phyloP scores from a whole-genome alignment of 2,329 filamentous ascomycete species.

The Aschersonia sp. region DNA sequence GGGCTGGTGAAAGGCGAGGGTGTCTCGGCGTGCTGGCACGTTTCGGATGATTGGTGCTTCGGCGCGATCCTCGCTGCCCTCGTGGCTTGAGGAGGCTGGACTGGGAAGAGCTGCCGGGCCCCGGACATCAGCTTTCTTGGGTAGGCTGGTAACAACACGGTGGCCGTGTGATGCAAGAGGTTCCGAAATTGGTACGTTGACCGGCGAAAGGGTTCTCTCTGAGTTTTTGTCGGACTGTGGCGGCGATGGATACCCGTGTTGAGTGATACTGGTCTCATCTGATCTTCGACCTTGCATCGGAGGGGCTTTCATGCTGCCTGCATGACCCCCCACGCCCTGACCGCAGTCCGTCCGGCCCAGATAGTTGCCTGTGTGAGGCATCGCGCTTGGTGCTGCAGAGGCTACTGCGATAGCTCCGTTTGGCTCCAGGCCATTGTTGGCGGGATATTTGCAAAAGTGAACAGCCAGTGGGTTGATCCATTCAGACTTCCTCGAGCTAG shows the following conservation, averaged over 20 bases:
- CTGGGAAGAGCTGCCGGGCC: constrained; percentile 21
- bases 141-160: constrained; percentile 10
- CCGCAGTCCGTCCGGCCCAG: constrained; percentile 26
- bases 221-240: constrained; percentile 19
- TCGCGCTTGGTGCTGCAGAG: background rate
- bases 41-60: constrained; percentile 29
- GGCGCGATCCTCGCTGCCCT: constrained; percentile 24
- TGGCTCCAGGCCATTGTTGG: constrained; percentile 3
- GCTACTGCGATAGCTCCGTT: background rate
- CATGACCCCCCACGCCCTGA: constrained; percentile 5
- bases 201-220: constrained; percentile 9
- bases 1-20: constrained; percentile 28
- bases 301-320: background rate
- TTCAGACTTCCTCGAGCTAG: constrained; percentile 18
- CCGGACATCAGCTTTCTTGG: constrained; percentile 12
- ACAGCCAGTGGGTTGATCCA: constrained; percentile 34
- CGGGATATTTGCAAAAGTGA: constrained; percentile 21
- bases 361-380: constrained; percentile 18
- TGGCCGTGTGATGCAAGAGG: constrained; percentile 4
- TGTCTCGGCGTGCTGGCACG: constrained; percentile 35
- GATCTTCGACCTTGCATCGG: background rate
- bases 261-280: background rate
- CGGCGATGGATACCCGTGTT: constrained; percentile 20
- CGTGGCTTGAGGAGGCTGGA: constrained; percentile 22
- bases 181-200: constrained; percentile 4